A percentile compares a stretch with the other conserved stretches of the same genome.
Conservation (phyloP, 768 basidiomycete species). For the Phaeotremella fagi region DNA sequence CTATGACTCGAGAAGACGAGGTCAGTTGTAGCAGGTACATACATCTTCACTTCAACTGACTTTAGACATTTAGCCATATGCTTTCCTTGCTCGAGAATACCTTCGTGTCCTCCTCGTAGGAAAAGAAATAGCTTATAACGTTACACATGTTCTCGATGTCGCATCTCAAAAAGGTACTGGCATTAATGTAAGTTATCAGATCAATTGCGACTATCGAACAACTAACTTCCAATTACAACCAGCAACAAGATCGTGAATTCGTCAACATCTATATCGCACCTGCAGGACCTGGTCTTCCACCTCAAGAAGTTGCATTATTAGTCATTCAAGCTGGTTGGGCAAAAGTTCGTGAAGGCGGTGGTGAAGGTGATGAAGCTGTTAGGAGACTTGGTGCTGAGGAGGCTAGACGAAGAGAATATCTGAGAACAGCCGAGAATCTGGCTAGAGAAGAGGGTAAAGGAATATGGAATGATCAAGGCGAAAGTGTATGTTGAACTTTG, state of each 20-base stretch:
- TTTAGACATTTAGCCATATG: constrained; percentile 62
- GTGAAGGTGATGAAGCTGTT: constrained; percentile 54
- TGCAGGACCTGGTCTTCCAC: constrained; percentile 41
- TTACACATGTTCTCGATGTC: constrained; percentile 68
- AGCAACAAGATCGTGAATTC: constrained; percentile 40
- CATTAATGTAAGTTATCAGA: background rate
- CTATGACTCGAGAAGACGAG: constrained; percentile 80
- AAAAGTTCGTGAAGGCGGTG: constrained; percentile 68
- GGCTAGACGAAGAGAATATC: constrained; percentile 67
- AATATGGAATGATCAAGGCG: constrained; percentile 60
- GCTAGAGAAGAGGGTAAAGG: constrained; percentile 56
- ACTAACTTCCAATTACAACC: background rate
- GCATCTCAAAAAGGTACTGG: constrained; percentile 61
- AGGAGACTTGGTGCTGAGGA: constrained; percentile 58
- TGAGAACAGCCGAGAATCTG: constrained; percentile 50
- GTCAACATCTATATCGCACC: constrained; percentile 44
- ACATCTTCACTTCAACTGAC: background rate
- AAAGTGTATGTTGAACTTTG: constrained; percentile 31
- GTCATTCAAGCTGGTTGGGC: constrained; percentile 88
- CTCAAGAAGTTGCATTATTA: constrained; percentile 44
- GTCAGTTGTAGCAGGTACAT: constrained; percentile 49
- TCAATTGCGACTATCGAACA: too few relatives aligned
- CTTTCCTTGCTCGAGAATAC: constrained; percentile 90
- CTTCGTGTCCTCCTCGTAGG: constrained; percentile 78
- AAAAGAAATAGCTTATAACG: constrained; percentile 79